phyloP scores from a whole-genome alignment of 805 yeast species.

The Ogataea nonfermentans region DNA sequence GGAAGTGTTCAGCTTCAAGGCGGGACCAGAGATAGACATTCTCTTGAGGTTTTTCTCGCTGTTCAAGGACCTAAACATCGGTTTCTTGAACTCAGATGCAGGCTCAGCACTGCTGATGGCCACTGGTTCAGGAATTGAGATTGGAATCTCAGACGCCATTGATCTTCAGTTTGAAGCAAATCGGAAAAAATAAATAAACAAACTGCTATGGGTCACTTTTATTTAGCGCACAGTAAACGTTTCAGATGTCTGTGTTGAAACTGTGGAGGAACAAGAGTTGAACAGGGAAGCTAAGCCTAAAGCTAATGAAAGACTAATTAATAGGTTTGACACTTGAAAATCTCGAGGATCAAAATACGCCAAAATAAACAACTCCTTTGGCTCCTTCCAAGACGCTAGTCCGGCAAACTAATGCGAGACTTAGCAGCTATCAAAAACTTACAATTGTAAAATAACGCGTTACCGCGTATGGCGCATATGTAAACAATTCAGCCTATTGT shows the following conservation, averaged over 20 bases:
- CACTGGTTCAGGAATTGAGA: slow-evolving; percentile 6
- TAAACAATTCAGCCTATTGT: slow-evolving; percentile 2
- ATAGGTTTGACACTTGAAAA: not conserved
- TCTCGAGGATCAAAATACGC: not conserved
- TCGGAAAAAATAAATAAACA: not conserved
- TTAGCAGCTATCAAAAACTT: not conserved
- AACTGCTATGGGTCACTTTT: slow-evolving; percentile 2
- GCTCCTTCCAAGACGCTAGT: not conserved
- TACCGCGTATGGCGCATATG: slow-evolving; percentile 2
- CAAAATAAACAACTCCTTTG: slow-evolving; percentile 1
- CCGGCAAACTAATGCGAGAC: slow-evolving; percentile 5
- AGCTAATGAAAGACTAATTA: not conserved
- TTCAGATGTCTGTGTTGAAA: not conserved
- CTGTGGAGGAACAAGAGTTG: not conserved
- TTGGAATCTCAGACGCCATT: slow-evolving; percentile 5
- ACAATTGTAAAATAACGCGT: not conserved
- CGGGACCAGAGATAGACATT: slow-evolving; percentile 16
- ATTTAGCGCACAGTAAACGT: not conserved
- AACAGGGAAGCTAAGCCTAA: not conserved
- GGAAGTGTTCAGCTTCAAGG: slow-evolving; percentile 13
- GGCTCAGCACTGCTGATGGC: slow-evolving; percentile 1
- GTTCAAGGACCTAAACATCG: slow-evolving; percentile 22
- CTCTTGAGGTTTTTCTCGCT: slow-evolving; percentile 15
- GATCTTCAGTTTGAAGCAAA: not conserved
- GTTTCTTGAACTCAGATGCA: slow-evolving; percentile 12